A percentile compares a stretch with the other conserved stretches of the same genome.
phyloP scores from a whole-genome alignment of 768 basidiomycete species.

The Glaciozyma martinii region DNA sequence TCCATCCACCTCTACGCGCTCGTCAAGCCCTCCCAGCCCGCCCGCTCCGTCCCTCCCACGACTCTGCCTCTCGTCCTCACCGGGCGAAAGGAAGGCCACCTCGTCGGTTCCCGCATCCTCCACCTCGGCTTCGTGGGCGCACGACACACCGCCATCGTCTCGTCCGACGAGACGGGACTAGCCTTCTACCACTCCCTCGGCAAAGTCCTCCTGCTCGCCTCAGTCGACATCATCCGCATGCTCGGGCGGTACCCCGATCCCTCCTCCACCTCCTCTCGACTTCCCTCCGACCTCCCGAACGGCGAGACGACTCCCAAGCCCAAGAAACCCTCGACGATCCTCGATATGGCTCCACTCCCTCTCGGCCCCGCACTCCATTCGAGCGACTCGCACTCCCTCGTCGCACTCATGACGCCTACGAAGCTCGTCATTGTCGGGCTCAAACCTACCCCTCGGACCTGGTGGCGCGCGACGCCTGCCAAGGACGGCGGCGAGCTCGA shows the following conservation, averaged over 20 bases:
- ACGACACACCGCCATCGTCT: constrained; percentile 83
- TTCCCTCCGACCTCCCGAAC: neutral
- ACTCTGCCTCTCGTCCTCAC: constrained; percentile 58
- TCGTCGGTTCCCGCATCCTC: constrained; percentile 67
- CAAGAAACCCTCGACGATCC: constrained; percentile 49
- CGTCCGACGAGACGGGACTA: constrained; percentile 79
- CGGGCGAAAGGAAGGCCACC: constrained; percentile 76
- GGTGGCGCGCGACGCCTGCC: constrained; percentile 47
- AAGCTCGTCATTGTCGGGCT: constrained; percentile 90
- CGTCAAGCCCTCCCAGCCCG: constrained; percentile 50
- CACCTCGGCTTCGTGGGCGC: constrained; percentile 79
- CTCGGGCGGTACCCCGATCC: constrained; percentile 75
- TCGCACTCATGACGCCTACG: constrained; percentile 76
- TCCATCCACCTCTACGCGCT: constrained; percentile 80
- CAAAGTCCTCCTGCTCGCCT: constrained; percentile 88
- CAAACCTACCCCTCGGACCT: constrained; percentile 83
- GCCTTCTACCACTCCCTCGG: constrained; percentile 93
- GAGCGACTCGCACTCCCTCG: constrained; percentile 68
- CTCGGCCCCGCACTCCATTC: constrained; percentile 63
- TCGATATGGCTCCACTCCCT: constrained; percentile 73
- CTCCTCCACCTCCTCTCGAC: constrained; percentile 5
- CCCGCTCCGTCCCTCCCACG: constrained; percentile 62
- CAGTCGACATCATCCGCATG: constrained; percentile 85
- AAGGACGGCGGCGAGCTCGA: neutral
- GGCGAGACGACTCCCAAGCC: neutral